Evolutionary conservation across 2,329 filamentous ascomycete genomes (phyloP).

Genomic region (Cladosporium cucumerinum): DNA sequence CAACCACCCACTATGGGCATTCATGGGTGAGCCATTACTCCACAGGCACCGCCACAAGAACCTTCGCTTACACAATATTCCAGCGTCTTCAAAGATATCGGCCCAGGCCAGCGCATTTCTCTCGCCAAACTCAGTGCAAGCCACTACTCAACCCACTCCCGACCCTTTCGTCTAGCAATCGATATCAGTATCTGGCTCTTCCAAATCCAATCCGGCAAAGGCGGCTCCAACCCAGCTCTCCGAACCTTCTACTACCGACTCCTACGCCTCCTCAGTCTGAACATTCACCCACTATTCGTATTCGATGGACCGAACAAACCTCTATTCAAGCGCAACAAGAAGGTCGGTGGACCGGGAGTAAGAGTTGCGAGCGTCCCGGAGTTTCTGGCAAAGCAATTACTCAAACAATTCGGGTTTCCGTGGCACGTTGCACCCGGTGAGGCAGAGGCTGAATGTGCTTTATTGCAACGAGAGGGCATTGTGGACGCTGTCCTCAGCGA

Average conservation of each 20-base stretch:
- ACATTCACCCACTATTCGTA: slow-evolving; percentile 84
- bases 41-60: not conserved
- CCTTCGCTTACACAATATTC: not conserved
- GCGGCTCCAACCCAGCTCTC: slow-evolving; percentile 84
- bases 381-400: slow-evolving; percentile 75
- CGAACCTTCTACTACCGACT: slow-evolving; percentile 92
- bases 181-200: slow-evolving; percentile 98
- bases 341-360: slow-evolving; percentile 55
- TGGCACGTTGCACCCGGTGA: slow-evolving; percentile 88
- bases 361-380: slow-evolving; percentile 65
- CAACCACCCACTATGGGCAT: slow-evolving; percentile 26
- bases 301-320: slow-evolving; percentile 87
- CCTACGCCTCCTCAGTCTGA: slow-evolving; percentile 68
- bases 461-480: slow-evolving; percentile 74
- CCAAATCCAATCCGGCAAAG: slow-evolving; percentile 78
- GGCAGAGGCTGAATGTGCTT: slow-evolving; percentile 91
- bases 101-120: slow-evolving; percentile 72
- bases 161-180: slow-evolving; percentile 81
- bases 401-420: slow-evolving; percentile 80
- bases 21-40: slow-evolving; percentile 23
- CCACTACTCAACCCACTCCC: slow-evolving; percentile 65
- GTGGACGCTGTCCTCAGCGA: slow-evolving; percentile 94
- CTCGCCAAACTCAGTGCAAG: slow-evolving; percentile 78
- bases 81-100: slow-evolving; percentile 84
- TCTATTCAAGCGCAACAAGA: slow-evolving; percentile 82